Evolutionary conservation across 2,329 filamentous ascomycete genomes (phyloP).

Genomic region (Exophiala phaeomuriformis): DNA sequence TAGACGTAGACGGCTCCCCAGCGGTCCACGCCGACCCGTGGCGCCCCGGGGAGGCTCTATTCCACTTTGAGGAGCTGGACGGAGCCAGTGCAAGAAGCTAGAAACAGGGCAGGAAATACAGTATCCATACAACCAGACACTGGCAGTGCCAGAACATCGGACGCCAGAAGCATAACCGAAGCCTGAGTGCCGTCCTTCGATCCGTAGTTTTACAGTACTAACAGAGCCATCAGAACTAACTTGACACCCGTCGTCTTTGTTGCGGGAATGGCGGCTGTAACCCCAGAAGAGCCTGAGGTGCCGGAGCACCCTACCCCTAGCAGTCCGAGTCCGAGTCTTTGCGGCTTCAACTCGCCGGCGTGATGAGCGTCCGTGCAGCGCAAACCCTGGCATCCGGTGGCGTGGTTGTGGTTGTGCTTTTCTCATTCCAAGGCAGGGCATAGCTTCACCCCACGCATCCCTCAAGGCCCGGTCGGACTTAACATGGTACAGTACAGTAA

Average conservation of each 20-base stretch:
- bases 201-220: background rate
- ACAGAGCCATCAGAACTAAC: background rate
- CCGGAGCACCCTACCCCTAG: too few relatives aligned
- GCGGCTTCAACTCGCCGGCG: too few relatives aligned
- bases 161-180: slow-evolving; percentile 3
- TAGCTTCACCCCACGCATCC: background rate
- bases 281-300: background rate
- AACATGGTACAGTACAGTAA: background rate
- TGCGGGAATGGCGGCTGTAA: slow-evolving; percentile 4
- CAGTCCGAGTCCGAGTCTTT: too few relatives aligned
- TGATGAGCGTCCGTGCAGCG: too few relatives aligned
- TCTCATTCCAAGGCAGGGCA: too few relatives aligned
- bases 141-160: background rate
- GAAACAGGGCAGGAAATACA: too few relatives aligned
- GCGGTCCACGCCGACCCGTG: background rate
- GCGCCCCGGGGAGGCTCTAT: background rate
- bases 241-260: background rate
- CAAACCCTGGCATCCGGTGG: too few relatives aligned
- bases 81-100: too few relatives aligned
- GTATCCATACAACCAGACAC: too few relatives aligned
- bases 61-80: background rate
- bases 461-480: background rate
- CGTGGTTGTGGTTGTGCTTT: too few relatives aligned
- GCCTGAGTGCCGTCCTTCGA: background rate
- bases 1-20: background rate